Conservation (phyloP, 305 asterid species). For the Solanum aculeatissimum region DNA sequence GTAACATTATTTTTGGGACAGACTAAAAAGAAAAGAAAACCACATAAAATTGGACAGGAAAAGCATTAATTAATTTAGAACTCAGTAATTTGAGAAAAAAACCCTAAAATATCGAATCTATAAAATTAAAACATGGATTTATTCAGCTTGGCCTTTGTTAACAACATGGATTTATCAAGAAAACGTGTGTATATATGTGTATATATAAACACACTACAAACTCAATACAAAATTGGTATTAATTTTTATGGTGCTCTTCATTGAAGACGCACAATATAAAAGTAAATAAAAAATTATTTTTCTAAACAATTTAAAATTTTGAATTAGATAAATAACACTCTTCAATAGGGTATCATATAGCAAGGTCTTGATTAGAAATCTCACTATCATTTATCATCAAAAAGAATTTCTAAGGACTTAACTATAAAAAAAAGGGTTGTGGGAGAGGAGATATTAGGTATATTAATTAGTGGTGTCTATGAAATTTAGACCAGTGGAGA, state of each 20-base stretch:
- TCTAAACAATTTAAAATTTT: not conserved
- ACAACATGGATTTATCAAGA: not conserved
- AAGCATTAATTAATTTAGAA: no score
- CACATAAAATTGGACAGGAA: no score
- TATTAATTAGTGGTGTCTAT: not conserved
- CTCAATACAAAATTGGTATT: not conserved
- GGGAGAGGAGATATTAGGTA: not conserved
- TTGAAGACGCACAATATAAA: not conserved
- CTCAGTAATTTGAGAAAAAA: no score
- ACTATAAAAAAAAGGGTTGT: not conserved
- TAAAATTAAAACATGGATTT: no score
- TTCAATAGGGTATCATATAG: not conserved
- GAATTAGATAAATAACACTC: not conserved
- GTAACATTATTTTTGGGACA: no score
- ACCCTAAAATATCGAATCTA: no score
- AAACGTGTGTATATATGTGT: not conserved
- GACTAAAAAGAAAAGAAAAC: no score
- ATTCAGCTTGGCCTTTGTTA: no score
- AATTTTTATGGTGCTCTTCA: not conserved
- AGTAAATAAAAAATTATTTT: not conserved
- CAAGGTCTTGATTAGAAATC: not conserved
- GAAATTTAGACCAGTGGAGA: not conserved
- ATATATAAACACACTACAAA: not conserved
- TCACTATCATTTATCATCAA: not conserved
- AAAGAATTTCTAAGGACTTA: not conserved